Conservation (phyloP, 2,329 filamentous ascomycete genomes). For the Ophiostoma tasmaniense region DNA sequence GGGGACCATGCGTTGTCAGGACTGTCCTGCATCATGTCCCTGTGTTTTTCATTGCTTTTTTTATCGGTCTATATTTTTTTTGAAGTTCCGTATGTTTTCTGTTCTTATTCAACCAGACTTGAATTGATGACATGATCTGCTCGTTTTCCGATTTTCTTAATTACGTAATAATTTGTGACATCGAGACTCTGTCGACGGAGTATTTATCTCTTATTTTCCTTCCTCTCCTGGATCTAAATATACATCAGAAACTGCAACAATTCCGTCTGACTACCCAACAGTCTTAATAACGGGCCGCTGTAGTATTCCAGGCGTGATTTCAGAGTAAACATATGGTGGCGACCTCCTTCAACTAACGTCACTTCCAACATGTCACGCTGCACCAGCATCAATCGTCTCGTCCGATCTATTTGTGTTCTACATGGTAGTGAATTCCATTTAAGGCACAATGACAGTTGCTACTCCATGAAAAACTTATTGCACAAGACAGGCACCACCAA, state of each 20-base stretch:
- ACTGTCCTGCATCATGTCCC: conserved; percentile 10
- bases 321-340: neutral
- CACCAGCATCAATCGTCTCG: neutral
- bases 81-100: too few relatives aligned
- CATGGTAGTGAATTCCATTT: too few relatives aligned
- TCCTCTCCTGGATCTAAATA: neutral
- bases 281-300: neutral
- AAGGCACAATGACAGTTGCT: too few relatives aligned
- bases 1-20: conserved; percentile 16
- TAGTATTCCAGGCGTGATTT: neutral
- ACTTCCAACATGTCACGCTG: neutral
- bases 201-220: neutral
- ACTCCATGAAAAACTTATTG: too few relatives aligned
- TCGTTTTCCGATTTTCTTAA: neutral
- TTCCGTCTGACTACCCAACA: neutral
- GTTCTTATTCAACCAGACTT: neutral
- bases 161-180: neutral
- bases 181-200: too few relatives aligned
- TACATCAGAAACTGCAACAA: neutral
- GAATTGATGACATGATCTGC: neutral
- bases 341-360: neutral
- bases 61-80: too few relatives aligned
- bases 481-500: neutral
- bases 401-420: neutral
- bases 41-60: neutral